Evolutionary conservation across 2,329 filamentous ascomycete genomes (phyloP), one percentile per base, ranked within the genome.

Genomic region (Talaromyces piceae): DNA sequence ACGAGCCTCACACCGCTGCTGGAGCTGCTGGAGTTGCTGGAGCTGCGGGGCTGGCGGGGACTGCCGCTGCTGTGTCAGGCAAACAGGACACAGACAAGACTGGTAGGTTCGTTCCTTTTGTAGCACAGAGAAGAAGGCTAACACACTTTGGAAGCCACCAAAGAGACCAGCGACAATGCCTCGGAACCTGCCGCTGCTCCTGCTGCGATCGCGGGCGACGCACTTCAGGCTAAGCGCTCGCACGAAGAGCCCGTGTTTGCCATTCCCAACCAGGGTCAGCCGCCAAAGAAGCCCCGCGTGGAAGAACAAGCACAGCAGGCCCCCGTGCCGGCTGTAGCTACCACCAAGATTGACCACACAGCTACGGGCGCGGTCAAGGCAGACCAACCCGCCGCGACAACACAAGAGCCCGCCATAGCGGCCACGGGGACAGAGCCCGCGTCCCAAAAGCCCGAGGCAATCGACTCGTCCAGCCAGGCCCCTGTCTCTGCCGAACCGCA

Each of bases 271-370:
- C 57, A 58, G 27, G 52, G 59, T 46, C 65, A 67, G 56, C 66
- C 65, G 27, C 57, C 58, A 54, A 69, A 69, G 59, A 67, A 68
- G 20, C 51, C 61, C 56, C 67, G 66, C 54, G 63, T 65, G 1
- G 64, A 67, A 20, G 64, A 63, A 23, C n/a, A 25, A 16, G 13
- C 3, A 51, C 45, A 27, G 13, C 43, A 25, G 8, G 18, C 16
- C 20, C 12, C 37, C 20, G 39, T 39, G 7, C 33, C 50, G 13
- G 33, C 50, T 22, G 39, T 39, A 13, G 8, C 18, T n/a, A n/a
- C n/a, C n/a, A n/a, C n/a, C n/a, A n/a, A n/a, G n/a, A n/a, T n/a
- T n/a, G n/a, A n/a, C n/a, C n/a, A n/a, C n/a, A n/a, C n/a, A n/a
- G n/a, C n/a, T n/a, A n/a, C n/a, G n/a, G n/a, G n/a, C n/a, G n/a